Conservation (phyloP, 2,329 filamentous ascomycete species). For the Hymenoscyphus fraxineus region DNA sequence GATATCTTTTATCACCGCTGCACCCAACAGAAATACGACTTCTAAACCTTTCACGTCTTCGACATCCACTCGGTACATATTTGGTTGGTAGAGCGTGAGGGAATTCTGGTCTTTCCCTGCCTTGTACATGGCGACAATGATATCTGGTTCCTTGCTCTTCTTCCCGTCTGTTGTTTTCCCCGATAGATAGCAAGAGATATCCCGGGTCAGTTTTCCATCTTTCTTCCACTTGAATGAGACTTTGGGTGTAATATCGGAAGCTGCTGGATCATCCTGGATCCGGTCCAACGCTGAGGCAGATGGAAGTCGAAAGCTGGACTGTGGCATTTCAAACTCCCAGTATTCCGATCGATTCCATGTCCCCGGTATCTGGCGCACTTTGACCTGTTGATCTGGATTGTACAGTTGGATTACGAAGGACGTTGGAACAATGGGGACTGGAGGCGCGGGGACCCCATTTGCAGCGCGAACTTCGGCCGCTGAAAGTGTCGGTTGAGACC, state of each 20-base stretch:
- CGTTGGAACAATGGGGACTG: slow-evolving; percentile 70
- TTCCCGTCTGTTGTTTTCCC: slow-evolving; percentile 69
- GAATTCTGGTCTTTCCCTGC: slow-evolving; percentile 55
- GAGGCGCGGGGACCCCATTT: slow-evolving; percentile 60
- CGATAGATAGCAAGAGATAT: slow-evolving; percentile 83
- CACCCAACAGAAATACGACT: slow-evolving; percentile 65
- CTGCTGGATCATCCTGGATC: slow-evolving; percentile 57
- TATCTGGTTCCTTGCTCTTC: slow-evolving; percentile 89
- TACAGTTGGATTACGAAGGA: slow-evolving; percentile 85
- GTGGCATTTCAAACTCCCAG: slow-evolving; percentile 92
- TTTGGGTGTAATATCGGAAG: slow-evolving; percentile 61
- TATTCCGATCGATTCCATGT: slow-evolving; percentile 76
- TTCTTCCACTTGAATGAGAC: slow-evolving; percentile 85
- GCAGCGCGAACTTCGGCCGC: slow-evolving; percentile 73
- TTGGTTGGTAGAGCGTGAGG: slow-evolving; percentile 89
- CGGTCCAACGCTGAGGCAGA: slow-evolving; percentile 76
- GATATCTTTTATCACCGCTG: slow-evolving; percentile 62
- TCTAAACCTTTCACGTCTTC: slow-evolving; percentile 94
- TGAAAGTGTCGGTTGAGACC: slow-evolving; percentile 77
- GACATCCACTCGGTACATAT: slow-evolving; percentile 82
- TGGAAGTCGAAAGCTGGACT: slow-evolving; percentile 77
- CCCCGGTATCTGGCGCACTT: slow-evolving; percentile 66
- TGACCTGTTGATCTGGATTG: slow-evolving; percentile 82
- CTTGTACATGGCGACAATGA: slow-evolving; percentile 85
- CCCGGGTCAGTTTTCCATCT: slow-evolving; percentile 79